Evolutionary conservation across 2,329 filamentous ascomycete genomes (phyloP).

Genomic region (Sphaerulina vaccinii): DNA sequence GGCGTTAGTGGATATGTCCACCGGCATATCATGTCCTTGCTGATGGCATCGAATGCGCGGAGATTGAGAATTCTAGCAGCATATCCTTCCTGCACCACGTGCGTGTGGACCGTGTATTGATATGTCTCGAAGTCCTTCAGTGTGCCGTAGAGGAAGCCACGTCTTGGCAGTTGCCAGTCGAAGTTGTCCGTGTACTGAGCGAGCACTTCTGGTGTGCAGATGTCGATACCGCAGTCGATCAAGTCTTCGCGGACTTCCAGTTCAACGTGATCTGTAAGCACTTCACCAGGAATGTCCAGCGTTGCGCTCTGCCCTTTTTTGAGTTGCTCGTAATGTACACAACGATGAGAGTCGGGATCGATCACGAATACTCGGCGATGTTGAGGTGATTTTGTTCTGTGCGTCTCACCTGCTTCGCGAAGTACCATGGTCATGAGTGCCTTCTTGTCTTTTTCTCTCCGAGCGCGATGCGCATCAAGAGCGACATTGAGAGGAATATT

Average conservation of each 20-base stretch:
- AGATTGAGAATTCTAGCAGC: conserved; percentile 82
- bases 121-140: conserved; percentile 97
- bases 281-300: conserved; percentile 71
- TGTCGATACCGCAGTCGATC: conserved; percentile 92
- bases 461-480: conserved; percentile 74
- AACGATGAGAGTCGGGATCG: conserved; percentile 75
- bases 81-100: conserved; percentile 80
- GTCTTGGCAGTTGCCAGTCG: conserved; percentile 86
- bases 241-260: conserved; percentile 83
- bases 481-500: conserved; percentile 82
- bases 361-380: conserved; percentile 82
- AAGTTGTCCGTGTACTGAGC: conserved; percentile 97
- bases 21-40: conserved; percentile 77
- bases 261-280: conserved; percentile 71
- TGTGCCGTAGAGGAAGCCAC: conserved; percentile 86
- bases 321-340: conserved; percentile 93
- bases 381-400: conserved; percentile 74
- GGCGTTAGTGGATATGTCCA: conserved; percentile 90
- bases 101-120: conserved; percentile 91
- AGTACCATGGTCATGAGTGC: conserved; percentile 97
- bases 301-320: conserved; percentile 61
- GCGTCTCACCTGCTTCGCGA: conserved; percentile 69
- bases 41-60: conserved; percentile 85
- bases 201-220: conserved; percentile 93
- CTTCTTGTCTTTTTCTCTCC: conserved; percentile 81